Evolutionary conservation across 2,329 filamentous ascomycete genomes (phyloP).

Genomic region (Fusarium mexicanum): DNA sequence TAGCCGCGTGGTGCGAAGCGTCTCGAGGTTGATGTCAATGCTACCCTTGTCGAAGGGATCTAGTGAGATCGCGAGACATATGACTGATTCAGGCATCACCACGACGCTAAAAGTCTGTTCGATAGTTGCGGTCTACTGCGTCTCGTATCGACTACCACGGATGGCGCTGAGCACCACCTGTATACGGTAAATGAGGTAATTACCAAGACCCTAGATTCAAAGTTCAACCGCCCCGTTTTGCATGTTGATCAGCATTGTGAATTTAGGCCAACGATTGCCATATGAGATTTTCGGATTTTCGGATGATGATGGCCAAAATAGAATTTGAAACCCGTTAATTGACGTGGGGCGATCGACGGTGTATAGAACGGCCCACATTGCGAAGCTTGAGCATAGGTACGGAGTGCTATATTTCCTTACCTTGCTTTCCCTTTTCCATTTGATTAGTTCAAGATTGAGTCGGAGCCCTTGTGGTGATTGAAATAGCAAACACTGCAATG

Average conservation of each 20-base stretch:
- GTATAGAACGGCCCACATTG: background rate
- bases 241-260: slow-evolving; percentile 33
- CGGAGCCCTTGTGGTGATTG: background rate
- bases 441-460: slow-evolving; percentile 7
- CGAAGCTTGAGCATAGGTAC: background rate
- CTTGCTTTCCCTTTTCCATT: slow-evolving; percentile 12
- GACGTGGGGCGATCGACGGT: slow-evolving; percentile 16
- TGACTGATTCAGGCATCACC: slow-evolving; percentile 13
- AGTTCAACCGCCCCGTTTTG: slow-evolving; percentile 18
- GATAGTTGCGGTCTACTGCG: background rate
- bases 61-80: slow-evolving; percentile 15
- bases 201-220: background rate
- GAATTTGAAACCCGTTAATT: slow-evolving; percentile 14
- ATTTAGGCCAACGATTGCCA: background rate
- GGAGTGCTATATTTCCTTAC: background rate
- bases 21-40: slow-evolving; percentile 12
- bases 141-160: background rate
- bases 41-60: background rate
- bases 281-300: slow-evolving; percentile 18
- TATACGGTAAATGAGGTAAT: background rate
- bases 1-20: slow-evolving; percentile 34
- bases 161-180: background rate
- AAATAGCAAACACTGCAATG: slow-evolving; percentile 21
- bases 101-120: slow-evolving; percentile 8
- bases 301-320: slow-evolving; percentile 21